Conservation (phyloP, 108 stramenopile species). For the Skeletonema potamos region DNA sequence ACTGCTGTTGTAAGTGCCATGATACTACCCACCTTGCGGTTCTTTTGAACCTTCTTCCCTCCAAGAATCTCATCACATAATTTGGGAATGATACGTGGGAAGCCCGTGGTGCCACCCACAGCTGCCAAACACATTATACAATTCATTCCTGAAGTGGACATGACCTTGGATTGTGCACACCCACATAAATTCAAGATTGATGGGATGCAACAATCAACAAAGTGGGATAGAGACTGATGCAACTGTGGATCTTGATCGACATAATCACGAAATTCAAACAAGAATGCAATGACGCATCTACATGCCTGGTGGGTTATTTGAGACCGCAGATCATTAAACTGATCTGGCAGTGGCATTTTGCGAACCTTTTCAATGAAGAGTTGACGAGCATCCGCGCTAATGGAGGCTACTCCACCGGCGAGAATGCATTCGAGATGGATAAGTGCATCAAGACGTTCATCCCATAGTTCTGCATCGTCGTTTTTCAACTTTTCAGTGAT, state of each 20-base stretch:
- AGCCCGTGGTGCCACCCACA: conserved; percentile 17
- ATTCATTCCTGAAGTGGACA: conserved; percentile 46
- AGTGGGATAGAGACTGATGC: conserved; percentile 13
- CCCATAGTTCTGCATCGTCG: conserved; percentile 46
- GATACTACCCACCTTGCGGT: conserved; percentile 33
- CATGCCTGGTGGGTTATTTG: conserved; percentile 51
- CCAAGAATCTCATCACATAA: conserved; percentile 40
- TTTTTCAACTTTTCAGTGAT: conserved; percentile 24
- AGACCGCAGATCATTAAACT: conserved; percentile 48
- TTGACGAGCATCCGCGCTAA: conserved; percentile 17
- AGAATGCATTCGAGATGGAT: conserved; percentile 43
- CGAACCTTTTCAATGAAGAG: conserved; percentile 40
- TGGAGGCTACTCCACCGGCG: conserved; percentile 19
- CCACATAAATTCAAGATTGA: conserved; percentile 30
- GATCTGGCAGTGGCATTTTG: conserved; percentile 39
- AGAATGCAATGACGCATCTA: conserved; percentile 14
- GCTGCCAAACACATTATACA: conserved; percentile 35
- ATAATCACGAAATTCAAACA: conserved; percentile 34
- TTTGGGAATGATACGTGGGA: conserved; percentile 15
- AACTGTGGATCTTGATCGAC: conserved; percentile 21
- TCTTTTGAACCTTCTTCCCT: conserved; percentile 44
- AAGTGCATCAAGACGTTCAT: conserved; percentile 37
- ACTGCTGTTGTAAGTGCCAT: conserved; percentile 36
- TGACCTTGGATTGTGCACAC: conserved; percentile 35
- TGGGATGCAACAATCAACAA: conserved; percentile 41